Conservation (phyloP, 306 rosid species). For the Cicer pinnatifidum region DNA sequence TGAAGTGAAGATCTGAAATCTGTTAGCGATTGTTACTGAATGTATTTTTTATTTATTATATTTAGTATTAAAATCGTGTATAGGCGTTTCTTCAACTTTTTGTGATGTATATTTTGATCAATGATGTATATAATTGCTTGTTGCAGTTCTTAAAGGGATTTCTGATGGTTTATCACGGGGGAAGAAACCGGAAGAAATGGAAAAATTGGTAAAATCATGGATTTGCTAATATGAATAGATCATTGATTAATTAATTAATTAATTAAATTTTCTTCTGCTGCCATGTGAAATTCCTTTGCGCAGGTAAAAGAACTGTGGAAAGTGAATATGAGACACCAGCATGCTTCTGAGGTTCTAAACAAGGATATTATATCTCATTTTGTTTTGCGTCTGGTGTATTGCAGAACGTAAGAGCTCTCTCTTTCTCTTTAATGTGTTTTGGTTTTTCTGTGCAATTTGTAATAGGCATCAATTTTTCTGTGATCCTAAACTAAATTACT, state of each 20-base stretch:
- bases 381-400: constrained; percentile 87
- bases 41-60: not conserved
- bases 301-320: constrained; percentile 69
- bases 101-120: constrained; percentile 23
- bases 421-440: not conserved
- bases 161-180: constrained; percentile 91
- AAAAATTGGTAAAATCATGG: constrained; percentile 57
- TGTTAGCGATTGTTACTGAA: not conserved
- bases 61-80: not conserved
- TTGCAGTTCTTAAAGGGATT: constrained; percentile 87
- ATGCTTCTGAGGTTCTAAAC: constrained; percentile 63
- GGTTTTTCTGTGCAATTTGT: constrained; percentile 7
- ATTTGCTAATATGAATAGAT: not conserved
- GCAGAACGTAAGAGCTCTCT: constrained; percentile 70
- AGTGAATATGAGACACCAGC: constrained; percentile 69
- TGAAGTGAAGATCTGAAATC: constrained; percentile 25
- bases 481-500: constrained; percentile 18
- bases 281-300: constrained; percentile 30
- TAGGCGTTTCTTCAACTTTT: constrained; percentile 9
- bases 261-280: not conserved
- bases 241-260: not conserved
- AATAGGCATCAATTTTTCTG: not conserved
- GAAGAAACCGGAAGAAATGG: constrained; percentile 85
- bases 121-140: constrained; percentile 38
- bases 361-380: constrained; percentile 95